Base-by-base conservation (phyloP, 768 basidiomycete species). In the Tephrocybe sp. region DNA sequence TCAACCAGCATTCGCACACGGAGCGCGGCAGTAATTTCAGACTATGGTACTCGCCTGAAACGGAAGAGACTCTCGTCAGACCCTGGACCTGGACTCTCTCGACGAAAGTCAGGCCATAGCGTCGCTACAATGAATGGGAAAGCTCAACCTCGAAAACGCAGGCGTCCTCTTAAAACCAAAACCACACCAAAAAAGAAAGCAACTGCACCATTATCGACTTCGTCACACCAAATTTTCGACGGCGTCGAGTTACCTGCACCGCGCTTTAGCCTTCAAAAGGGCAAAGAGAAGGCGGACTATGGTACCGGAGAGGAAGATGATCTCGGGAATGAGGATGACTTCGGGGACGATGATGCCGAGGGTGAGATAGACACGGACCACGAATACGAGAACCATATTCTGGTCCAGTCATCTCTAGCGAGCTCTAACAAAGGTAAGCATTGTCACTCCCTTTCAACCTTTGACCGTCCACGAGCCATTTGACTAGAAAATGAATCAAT, bases 31-130 rank as follows among this genome's bases (percentile, higher is more conserved):
- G 46, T 57, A 18, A 43, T 59, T 13, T 59, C 60, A 42, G 57
- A 61, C 43, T 56, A 59, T 21, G 50, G 57, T 21, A 61, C 57
- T 3, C 53, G 60, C 13, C 52, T 50, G 42, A 53, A 57, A 16
- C 49, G 56, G 19, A 47, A 44, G 12, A 57, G 58, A 37, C 33
- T 45, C n/a, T n/a, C n/a, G 3, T 51, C 55, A 21, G 57, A 58
- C 37, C 54, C 52, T 24, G 50, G 40, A 11, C 50, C 55, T 15
- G 31, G 53, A 27, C 30, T 38, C 36, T 33, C 44, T 29, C 37
- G 43, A 43, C 50, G 55, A 33, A 44, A 42, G 31, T 39, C 41
- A 9, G n/a, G 23, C 2, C 38, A 10, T 22, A 33, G 13, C 21
- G 21, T 37, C 16, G 29, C 47, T 3, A 22, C 45, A 19, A 25